Evolutionary conservation across 495 filamentous ascomycete genomes (phyloP).

Genomic region (Xylaria castorea): DNA sequence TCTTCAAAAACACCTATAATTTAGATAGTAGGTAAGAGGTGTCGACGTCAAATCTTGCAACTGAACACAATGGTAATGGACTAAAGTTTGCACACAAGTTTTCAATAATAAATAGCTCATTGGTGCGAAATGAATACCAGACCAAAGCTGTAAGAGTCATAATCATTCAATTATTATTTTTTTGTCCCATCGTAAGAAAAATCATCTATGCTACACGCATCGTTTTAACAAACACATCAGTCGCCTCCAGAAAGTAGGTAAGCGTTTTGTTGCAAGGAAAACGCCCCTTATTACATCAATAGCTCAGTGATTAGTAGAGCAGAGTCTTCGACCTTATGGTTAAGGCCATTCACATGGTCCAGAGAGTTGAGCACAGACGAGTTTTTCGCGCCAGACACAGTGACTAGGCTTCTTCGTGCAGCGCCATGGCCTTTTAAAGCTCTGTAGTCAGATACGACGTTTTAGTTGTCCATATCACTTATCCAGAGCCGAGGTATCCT

Average conservation of each 20-base stretch:
- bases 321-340: background rate
- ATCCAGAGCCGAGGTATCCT: background rate
- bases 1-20: conserved; percentile 74
- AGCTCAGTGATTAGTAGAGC: background rate
- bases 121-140: background rate
- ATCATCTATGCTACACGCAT: background rate
- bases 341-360: background rate
- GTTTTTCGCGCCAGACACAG: background rate
- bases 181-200: background rate
- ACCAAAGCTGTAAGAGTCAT: background rate
- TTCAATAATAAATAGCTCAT: background rate
- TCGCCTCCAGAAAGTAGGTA: background rate
- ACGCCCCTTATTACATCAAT: background rate
- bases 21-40: background rate
- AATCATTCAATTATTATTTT: background rate
- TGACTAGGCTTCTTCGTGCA: background rate
- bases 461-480: background rate
- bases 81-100: background rate
- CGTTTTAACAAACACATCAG: background rate
- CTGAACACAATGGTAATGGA: background rate
- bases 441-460: no score
- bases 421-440: background rate
- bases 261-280: background rate
- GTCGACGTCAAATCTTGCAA: background rate
- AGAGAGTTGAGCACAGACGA: background rate